phyloP scores from a whole-genome alignment of 2,329 filamentous ascomycete genomes.

The Chrysoporthe austroafricana region DNA sequence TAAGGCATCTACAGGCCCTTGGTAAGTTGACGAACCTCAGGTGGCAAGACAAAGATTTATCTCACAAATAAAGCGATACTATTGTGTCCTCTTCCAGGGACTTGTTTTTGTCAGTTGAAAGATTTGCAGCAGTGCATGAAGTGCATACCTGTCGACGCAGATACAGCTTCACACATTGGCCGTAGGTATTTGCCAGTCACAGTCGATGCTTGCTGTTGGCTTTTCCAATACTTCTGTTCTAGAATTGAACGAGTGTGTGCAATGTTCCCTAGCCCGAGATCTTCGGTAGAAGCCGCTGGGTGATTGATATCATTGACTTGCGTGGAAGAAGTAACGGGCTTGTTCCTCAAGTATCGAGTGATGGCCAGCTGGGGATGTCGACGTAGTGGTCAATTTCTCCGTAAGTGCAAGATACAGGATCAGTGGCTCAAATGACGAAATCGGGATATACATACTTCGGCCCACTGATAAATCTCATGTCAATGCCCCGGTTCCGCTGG shows the following conservation, averaged over 20 bases:
- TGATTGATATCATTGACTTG: not conserved
- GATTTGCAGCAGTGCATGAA: accelerated
- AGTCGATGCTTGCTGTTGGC: slow-evolving; percentile 22
- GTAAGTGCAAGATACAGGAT: not conserved
- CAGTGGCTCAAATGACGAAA: not conserved
- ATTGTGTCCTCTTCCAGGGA: not conserved
- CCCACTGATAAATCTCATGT: slow-evolving; percentile 19
- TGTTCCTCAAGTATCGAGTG: slow-evolving; percentile 15
- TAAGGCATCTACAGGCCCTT: slow-evolving; percentile 41
- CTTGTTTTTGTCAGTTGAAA: not conserved
- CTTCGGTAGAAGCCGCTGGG: not conserved
- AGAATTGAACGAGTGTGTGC: slow-evolving; percentile 4
- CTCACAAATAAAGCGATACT: slow-evolving; percentile 24
- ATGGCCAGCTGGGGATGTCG: slow-evolving; percentile 19
- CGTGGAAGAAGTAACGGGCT: not conserved
- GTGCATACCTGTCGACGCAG: slow-evolving; percentile 15
- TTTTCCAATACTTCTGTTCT: slow-evolving; percentile 18
- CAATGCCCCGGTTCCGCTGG: not conserved
- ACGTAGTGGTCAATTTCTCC: not conserved
- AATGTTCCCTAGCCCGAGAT: not conserved
- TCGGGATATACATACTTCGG: slow-evolving; percentile 23
- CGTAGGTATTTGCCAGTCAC: slow-evolving; percentile 26
- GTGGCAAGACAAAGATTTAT: no score
- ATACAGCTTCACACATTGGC: slow-evolving; percentile 26
- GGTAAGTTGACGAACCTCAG: not conserved